phyloP scores from a whole-genome alignment of 2,329 filamentous ascomycete genomes.

The Colletotrichum endophyticum region DNA sequence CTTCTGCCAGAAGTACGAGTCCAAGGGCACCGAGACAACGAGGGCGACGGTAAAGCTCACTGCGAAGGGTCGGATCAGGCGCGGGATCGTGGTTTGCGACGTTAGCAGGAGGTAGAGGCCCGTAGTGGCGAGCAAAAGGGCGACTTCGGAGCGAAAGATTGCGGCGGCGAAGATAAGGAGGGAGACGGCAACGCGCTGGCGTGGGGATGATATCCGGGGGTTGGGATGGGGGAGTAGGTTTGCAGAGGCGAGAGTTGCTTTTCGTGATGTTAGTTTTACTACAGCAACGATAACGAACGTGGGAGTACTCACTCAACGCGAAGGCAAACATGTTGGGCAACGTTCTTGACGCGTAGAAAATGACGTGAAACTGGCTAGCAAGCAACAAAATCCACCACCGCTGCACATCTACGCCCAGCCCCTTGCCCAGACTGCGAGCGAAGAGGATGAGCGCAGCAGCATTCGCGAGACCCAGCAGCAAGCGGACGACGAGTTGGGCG shows the following conservation, averaged over 20 bases:
- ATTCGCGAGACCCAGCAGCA: constrained; percentile 80
- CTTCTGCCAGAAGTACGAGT: constrained; percentile 94
- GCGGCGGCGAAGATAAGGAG: constrained; percentile 81
- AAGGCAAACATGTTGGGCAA: constrained; percentile 98
- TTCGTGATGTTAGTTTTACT: neutral
- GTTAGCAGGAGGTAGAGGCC: constrained; percentile 67
- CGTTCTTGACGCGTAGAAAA: constrained; percentile 91
- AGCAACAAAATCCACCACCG: constrained; percentile 84
- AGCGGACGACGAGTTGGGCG: constrained; percentile 71
- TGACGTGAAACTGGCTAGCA: constrained; percentile 86
- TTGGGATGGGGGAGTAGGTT: constrained; percentile 43
- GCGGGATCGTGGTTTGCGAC: constrained; percentile 54
- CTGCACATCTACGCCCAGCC: constrained; percentile 72
- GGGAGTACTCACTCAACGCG: constrained; percentile 68
- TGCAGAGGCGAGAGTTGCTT: constrained; percentile 70
- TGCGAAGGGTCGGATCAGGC: constrained; percentile 70
- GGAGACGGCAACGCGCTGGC: constrained; percentile 70
- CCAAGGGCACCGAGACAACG: constrained; percentile 72
- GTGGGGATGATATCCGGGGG: constrained; percentile 34
- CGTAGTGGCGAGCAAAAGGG: constrained; percentile 75
- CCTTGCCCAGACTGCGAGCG: constrained; percentile 63
- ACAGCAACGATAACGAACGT: neutral
- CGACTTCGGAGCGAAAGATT: constrained; percentile 89
- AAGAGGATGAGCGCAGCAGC: constrained; percentile 71
- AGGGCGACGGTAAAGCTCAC: constrained; percentile 72